These are phyloP conservation scores for Globisporangium ultimum DNA, from an alignment of 352 stramenopile species.

Conservation along the genomic window DNA sequence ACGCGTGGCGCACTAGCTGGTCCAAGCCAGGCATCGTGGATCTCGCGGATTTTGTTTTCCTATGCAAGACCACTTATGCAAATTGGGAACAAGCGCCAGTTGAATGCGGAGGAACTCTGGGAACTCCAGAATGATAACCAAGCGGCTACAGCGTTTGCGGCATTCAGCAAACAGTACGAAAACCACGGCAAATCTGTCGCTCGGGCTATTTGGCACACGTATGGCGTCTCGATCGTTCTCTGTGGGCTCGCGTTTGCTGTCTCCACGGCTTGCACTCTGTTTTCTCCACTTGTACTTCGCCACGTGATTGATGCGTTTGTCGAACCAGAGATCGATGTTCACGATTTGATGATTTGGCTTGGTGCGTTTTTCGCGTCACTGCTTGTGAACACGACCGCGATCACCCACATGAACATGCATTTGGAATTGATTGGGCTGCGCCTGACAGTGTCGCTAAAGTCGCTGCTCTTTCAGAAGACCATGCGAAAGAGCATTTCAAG, in stretches of 20 bases:
- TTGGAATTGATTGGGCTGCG: constrained; percentile 27
- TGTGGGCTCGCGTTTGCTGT: constrained; percentile 28
- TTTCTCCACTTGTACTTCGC: constrained; percentile 40
- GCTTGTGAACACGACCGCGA: constrained; percentile 26
- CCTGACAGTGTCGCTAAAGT: constrained; percentile 32
- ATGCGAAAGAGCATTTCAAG: constrained; percentile 19
- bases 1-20: too few species aligned
- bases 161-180: constrained; percentile 21
- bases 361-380: constrained; percentile 36
- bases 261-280: constrained; percentile 26
- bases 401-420: constrained; percentile 20
- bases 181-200: constrained; percentile 20
- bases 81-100: constrained; percentile 35
- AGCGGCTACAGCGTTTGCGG: constrained; percentile 17
- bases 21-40: constrained; percentile 7
- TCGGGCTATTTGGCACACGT: constrained; percentile 19
- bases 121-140: constrained; percentile 27
- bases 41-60: constrained; percentile 35
- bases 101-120: constrained; percentile 42
- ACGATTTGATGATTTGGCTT: constrained; percentile 28
- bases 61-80: constrained; percentile 39
- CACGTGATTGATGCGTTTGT: constrained; percentile 38
- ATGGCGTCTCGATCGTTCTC: constrained; percentile 22
- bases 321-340: constrained; percentile 20
- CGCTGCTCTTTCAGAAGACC: constrained; percentile 41